Base-by-base conservation (phyloP, 1,139 yeast genomes). In the Geotrichum siamense region DNA sequence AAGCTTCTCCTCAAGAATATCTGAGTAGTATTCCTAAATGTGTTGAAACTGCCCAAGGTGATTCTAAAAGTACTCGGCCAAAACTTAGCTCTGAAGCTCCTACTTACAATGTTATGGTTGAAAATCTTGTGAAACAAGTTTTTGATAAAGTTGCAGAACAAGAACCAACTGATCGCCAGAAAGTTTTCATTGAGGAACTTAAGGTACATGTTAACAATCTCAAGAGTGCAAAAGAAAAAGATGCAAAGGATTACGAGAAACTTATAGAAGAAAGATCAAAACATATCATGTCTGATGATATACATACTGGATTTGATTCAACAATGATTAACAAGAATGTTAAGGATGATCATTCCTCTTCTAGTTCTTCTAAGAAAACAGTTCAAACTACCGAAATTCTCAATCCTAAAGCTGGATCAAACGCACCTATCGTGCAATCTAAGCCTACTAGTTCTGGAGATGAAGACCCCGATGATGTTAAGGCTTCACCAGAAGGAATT, bases 241-340 rank as follows among this genome's bases (percentile, higher is more conserved):
- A 89, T 62, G 68, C 85, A 49, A 64, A 68, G 42, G 87, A 83
- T 60, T 68, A 87, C 55, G 77, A 75, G 39, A 77, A 76, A 30
- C 69, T 91, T 47, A 72, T 76, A 53, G 73, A 78, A 53, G 94
- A 89, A 58, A 82, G 85, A 55, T 71, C 79, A 9, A 62, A 70
- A 48, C 82, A 85, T 58, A 89, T 91, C 51, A 79, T 94, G 3
- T 81, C 94, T 47, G 97, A 87, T 17, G 98, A 91, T 62, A 74
- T 87, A 32, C 94, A 79, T 54, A 86, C 94, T n/a, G 98, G 96
- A 0, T 91, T 86, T 69, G 95, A 89, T 59, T 75, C 85, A 23
- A 82, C 95, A 0, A 76, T 85, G 55, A 62, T 87, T 60, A 86
- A 85, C 61, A 80, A 77, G 55, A 68, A 67, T 30, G 60, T 59